These are phyloP conservation scores for Salix exigua DNA, from an alignment of 345 rosid genomes.

Conservation along the genomic window DNA sequence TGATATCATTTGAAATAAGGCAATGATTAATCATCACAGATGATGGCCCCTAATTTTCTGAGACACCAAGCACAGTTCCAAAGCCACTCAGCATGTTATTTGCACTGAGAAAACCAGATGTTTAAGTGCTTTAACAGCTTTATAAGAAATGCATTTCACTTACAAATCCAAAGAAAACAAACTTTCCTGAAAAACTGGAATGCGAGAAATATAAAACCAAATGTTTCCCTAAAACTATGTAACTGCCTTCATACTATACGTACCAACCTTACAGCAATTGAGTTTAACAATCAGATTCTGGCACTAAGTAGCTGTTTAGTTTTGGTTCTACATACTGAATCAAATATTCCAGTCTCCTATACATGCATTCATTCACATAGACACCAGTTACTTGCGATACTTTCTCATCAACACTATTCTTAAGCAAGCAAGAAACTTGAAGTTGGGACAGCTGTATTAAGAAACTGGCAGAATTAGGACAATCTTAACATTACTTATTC, in stretches of 20 bases:
- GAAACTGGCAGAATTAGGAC: not conserved
- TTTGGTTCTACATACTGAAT: not conserved
- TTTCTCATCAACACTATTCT: not conserved
- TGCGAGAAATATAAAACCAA: not conserved
- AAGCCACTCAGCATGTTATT: not conserved
- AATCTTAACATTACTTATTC: not conserved
- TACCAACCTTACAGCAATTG: not conserved
- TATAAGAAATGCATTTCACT: not conserved
- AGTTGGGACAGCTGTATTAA: not conserved
- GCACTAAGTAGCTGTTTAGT: not conserved
- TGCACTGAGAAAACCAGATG: not conserved
- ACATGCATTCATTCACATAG: not conserved
- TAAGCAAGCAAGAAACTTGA: not conserved
- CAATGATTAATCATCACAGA: not conserved
- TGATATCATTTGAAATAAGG: not conserved
- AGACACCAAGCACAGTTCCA: not conserved
- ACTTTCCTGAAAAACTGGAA: not conserved
- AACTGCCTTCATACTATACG: not conserved
- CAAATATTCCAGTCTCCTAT: not conserved
- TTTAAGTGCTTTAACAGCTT: not conserved
- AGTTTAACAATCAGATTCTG: not conserved
- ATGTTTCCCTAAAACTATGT: not conserved
- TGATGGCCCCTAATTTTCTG: not conserved
- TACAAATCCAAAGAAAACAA: not conserved
- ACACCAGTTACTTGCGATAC: not conserved